Evolutionary conservation across 73 alveolate genomes (phyloP).

Genomic region (Paramecium sonneborni): DNA sequence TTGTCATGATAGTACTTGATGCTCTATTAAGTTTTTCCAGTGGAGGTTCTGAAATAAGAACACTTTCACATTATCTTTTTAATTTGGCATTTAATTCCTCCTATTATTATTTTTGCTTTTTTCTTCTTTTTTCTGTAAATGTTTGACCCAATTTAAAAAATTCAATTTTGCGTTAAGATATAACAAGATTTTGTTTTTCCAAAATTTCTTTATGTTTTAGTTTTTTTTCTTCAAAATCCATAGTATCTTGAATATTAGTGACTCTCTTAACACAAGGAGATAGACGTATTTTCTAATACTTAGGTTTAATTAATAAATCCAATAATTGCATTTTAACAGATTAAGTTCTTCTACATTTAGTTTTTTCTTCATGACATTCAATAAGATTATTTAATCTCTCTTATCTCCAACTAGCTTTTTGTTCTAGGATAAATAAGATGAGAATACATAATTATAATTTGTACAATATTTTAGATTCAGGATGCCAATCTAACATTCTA

Average conservation of each 20-base stretch:
- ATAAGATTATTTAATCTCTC: background rate
- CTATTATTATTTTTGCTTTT: background rate
- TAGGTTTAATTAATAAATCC: background rate
- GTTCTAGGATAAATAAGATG: background rate
- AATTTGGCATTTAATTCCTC: background rate
- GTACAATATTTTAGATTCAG: background rate
- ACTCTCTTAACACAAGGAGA: constrained; percentile 13
- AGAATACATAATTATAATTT: background rate
- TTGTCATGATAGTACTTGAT: background rate
- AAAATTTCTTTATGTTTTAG: background rate
- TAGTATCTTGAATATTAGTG: background rate
- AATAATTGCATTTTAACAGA: background rate
- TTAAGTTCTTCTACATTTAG: background rate
- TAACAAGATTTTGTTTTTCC: background rate
- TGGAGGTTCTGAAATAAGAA: background rate
- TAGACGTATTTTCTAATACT: background rate
- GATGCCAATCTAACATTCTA: background rate
- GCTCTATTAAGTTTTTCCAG: background rate
- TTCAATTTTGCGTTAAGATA: background rate
- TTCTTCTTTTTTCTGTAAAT: background rate
- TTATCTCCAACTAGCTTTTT: background rate
- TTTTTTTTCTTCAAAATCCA: constrained; percentile 23
- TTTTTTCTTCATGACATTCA: background rate
- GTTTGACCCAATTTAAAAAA: background rate
- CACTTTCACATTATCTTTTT: background rate